Evolutionary conservation across 768 basidiomycete genomes (phyloP).

Genomic region (Suillus paluster): DNA sequence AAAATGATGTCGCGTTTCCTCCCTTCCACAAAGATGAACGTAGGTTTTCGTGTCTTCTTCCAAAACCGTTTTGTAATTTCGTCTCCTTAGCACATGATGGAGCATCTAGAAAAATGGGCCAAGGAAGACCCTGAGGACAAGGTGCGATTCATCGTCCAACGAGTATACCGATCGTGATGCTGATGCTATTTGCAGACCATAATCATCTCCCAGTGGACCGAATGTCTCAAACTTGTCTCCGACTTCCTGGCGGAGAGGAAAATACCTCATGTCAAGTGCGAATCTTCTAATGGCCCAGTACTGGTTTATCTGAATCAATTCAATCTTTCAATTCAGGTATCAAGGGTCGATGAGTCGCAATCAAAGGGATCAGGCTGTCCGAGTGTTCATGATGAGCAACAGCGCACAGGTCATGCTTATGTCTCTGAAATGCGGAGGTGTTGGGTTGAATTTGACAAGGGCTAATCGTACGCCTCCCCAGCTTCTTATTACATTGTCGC

Average conservation of each 20-base stretch:
- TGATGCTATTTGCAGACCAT: conserved; percentile 46
- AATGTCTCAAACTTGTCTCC: conserved; percentile 65
- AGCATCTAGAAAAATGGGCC: conserved; percentile 50
- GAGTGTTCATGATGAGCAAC: conserved; percentile 62
- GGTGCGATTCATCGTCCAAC: conserved; percentile 36
- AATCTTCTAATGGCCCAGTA: conserved; percentile 3
- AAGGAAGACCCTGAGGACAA: conserved; percentile 62
- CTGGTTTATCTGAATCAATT: neutral
- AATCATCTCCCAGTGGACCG: conserved; percentile 74
- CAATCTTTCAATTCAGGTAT: conserved; percentile 41
- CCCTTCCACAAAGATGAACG: conserved; percentile 80
- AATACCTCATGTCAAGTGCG: conserved; percentile 59
- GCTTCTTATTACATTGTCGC: neutral
- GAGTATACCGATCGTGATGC: neutral
- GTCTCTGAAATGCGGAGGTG: conserved; percentile 67
- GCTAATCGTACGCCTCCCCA: conserved; percentile 48
- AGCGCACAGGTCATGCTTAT: conserved; percentile 64
- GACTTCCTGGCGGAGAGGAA: conserved; percentile 58
- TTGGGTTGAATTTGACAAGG: conserved; percentile 57
- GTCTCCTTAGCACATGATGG: conserved; percentile 56
- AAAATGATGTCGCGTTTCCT: conserved; percentile 58
- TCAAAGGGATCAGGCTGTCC: conserved; percentile 58
- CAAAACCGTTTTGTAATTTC: neutral
- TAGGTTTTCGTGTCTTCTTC: conserved; percentile 24
- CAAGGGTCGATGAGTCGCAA: conserved; percentile 61